Evolutionary conservation across 495 filamentous ascomycete species (phyloP).

Genomic region (Penicillium ochrochloron): DNA sequence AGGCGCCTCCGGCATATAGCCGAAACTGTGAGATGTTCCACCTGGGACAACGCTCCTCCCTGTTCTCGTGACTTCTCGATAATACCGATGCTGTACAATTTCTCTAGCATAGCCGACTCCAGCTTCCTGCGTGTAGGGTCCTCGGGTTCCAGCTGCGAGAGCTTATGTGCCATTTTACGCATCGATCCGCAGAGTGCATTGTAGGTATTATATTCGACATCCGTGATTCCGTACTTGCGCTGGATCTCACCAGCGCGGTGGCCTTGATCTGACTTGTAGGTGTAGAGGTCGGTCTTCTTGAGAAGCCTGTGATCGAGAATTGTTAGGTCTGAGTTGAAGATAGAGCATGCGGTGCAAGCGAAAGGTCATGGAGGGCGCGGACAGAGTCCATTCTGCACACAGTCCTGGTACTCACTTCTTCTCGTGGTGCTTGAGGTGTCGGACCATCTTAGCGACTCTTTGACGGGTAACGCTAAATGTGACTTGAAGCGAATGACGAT

Average conservation of each 20-base stretch:
- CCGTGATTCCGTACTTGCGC: constrained; percentile 79
- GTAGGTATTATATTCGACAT: constrained; percentile 85
- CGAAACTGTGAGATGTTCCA: constrained; percentile 86
- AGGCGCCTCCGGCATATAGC: constrained; percentile 81
- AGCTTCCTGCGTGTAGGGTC: constrained; percentile 78
- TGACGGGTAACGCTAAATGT: neutral
- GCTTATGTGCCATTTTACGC: constrained; percentile 83
- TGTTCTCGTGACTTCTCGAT: constrained; percentile 66
- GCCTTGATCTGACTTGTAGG: constrained; percentile 83
- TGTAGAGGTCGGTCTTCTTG: constrained; percentile 93
- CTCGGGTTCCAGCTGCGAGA: constrained; percentile 75
- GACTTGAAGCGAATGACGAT: neutral
- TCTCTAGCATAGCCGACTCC: constrained; percentile 82
- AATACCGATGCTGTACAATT: constrained; percentile 89
- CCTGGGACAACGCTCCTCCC: constrained; percentile 67
- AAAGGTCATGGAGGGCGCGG: neutral
- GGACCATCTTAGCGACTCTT: constrained; percentile 66
- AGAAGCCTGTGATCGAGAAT: constrained; percentile 57
- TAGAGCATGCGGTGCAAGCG: neutral
- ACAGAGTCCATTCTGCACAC: neutral
- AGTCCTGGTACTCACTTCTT: constrained; percentile 55
- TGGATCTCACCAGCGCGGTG: constrained; percentile 82
- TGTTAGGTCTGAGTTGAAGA: constrained; percentile 18
- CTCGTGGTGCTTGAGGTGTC: constrained; percentile 93
- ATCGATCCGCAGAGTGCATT: constrained; percentile 84